phyloP scores from a whole-genome alignment of 2,329 filamentous ascomycete species.

The Chaetomiaceae sp. region DNA sequence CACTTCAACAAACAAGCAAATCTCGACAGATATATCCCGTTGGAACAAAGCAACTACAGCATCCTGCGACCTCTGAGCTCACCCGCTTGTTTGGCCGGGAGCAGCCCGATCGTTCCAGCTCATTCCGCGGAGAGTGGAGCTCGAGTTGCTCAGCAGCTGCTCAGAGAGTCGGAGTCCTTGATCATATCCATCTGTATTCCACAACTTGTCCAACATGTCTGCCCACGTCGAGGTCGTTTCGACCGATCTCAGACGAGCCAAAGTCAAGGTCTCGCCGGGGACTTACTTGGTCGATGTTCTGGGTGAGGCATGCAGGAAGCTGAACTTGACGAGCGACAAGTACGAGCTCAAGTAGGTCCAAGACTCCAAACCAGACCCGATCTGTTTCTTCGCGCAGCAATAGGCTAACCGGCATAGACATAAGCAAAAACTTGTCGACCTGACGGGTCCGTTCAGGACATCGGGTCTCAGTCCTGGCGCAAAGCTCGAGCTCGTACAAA shows the following conservation, averaged over 20 bases:
- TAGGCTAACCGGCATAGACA: slow-evolving; percentile 46
- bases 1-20: too few species aligned
- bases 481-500: slow-evolving; percentile 85
- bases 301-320: slow-evolving; percentile 79
- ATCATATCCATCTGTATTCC: too few species aligned
- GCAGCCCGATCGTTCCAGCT: too few species aligned
- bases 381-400: too few species aligned
- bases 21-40: too few species aligned
- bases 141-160: too few species aligned
- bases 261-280: slow-evolving; percentile 75
- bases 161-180: too few species aligned
- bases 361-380: not conserved
- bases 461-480: slow-evolving; percentile 80
- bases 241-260: slow-evolving; percentile 68
- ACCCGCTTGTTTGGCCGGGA: too few species aligned
- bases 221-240: slow-evolving; percentile 86
- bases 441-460: slow-evolving; percentile 78
- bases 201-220: slow-evolving; percentile 64
- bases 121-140: not conserved
- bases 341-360: slow-evolving; percentile 71
- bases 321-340: slow-evolving; percentile 66
- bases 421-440: slow-evolving; percentile 79
- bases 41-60: too few species aligned
- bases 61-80: too few species aligned
- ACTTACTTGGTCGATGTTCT: slow-evolving; percentile 82